A percentile compares a stretch with the other conserved stretches of the same genome.
Conservation (phyloP, 2,329 filamentous ascomycete genomes). For the Xylariaceae sp. region DNA sequence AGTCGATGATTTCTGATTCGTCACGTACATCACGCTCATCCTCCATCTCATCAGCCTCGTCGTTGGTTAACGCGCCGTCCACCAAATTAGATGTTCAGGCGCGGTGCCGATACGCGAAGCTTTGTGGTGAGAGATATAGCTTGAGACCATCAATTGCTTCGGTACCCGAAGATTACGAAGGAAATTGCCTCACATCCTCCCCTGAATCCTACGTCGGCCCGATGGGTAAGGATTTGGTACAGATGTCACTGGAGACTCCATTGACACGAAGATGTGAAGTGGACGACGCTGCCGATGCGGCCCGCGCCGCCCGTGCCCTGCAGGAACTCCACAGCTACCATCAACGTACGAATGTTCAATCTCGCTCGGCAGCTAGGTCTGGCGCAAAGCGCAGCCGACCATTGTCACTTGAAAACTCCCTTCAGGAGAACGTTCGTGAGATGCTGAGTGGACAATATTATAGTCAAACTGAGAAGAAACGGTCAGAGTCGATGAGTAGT, state of each 20-base stretch:
- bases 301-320: slow-evolving; percentile 59
- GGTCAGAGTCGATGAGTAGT: slow-evolving; percentile 43
- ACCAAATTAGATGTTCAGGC: slow-evolving; percentile 62
- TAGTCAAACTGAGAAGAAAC: slow-evolving; percentile 41
- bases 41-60: slow-evolving; percentile 66
- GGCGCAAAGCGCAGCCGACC: slow-evolving; percentile 64
- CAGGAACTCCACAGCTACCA: slow-evolving; percentile 63
- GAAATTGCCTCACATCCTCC: slow-evolving; percentile 54
- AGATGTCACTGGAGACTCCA: slow-evolving; percentile 52
- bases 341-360: slow-evolving; percentile 34
- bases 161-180: slow-evolving; percentile 60
- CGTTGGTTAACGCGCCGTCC: slow-evolving; percentile 62
- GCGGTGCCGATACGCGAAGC: slow-evolving; percentile 65
- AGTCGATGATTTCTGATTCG: slow-evolving; percentile 68
- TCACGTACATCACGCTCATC: slow-evolving; percentile 65
- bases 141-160: slow-evolving; percentile 56
- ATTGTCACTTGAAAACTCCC: slow-evolving; percentile 58
- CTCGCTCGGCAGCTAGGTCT: slow-evolving; percentile 41
- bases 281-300: slow-evolving; percentile 57
- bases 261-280: slow-evolving; percentile 50
- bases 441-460: slow-evolving; percentile 49
- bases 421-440: slow-evolving; percentile 70
- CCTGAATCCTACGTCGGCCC: slow-evolving; percentile 60
- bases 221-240: slow-evolving; percentile 54
- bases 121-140: slow-evolving; percentile 58